Percentiles rank a stretch among this genome's conserved stretches.
These are phyloP conservation scores for Neoboletus brunneissimus DNA, from an alignment of 768 basidiomycete genomes.

Conservation along the genomic window DNA sequence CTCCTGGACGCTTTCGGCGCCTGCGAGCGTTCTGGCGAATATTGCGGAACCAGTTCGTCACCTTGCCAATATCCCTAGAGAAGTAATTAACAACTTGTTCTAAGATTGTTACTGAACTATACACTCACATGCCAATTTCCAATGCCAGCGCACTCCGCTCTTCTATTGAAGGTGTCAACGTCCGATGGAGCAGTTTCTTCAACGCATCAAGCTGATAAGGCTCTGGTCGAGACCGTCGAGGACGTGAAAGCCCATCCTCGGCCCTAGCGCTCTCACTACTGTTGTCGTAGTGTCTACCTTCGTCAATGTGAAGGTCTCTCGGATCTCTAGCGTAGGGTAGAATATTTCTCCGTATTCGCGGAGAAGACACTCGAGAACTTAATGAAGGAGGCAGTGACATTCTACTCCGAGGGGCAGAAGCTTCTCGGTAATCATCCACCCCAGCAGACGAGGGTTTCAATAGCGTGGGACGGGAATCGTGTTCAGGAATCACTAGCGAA, in stretches of 20 bases:
- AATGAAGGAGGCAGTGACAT: conserved; percentile 32
- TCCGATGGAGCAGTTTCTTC: conserved; percentile 64
- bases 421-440: conserved; percentile 18
- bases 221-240: conserved; percentile 74
- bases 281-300: conserved; percentile 23
- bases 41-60: conserved; percentile 88
- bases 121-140: conserved; percentile 72
- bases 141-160: conserved; percentile 70
- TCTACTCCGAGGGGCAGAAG: conserved; percentile 26
- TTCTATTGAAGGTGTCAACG: conserved; percentile 74
- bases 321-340: conserved; percentile 28
- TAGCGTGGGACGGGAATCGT: conserved; percentile 12
- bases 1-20: conserved; percentile 53
- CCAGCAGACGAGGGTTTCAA: conserved; percentile 14
- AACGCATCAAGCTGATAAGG: conserved; percentile 74
- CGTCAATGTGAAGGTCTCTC: conserved; percentile 27
- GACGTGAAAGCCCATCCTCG: conserved; percentile 45
- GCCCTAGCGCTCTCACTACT: conserved; percentile 18
- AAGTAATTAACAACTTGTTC: conserved; percentile 14
- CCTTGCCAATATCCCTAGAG: conserved; percentile 73
- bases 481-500: conserved; percentile 27
- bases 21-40: conserved; percentile 78
- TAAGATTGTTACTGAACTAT: background rate
- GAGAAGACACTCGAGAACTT: conserved; percentile 28
- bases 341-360: conserved; percentile 28